A percentile compares a stretch with the other conserved stretches of the same genome.
Conservation (phyloP, 495 filamentous ascomycete genomes). For the Copromyces sp. region DNA sequence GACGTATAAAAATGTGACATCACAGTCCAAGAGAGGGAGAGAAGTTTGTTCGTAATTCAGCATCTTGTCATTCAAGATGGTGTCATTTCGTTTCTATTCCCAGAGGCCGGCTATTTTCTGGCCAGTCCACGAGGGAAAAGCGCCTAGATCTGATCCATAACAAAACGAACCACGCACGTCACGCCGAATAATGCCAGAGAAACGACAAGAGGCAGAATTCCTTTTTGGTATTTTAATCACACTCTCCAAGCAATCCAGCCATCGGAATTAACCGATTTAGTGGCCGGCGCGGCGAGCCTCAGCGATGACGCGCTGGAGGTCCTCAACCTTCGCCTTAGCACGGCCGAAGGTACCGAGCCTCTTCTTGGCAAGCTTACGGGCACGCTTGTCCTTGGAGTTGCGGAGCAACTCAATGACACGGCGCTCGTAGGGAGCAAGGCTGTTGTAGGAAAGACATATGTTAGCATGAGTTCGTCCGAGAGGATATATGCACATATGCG, state of each 20-base stretch:
- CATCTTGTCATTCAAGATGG: conserved; percentile 7
- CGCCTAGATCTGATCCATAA: conserved; percentile 3
- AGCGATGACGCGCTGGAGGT: conserved; percentile 93
- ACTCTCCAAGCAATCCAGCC: background rate
- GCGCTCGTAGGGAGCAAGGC: conserved; percentile 90
- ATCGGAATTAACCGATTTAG: conserved; percentile 39
- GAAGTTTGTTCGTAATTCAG: background rate
- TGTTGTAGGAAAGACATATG: conserved; percentile 10
- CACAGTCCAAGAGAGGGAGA: background rate
- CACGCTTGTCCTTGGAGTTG: conserved; percentile 99
- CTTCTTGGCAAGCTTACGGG: conserved; percentile 98
- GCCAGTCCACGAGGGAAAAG: background rate
- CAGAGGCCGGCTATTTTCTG: conserved; percentile 7
- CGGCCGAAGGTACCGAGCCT: conserved; percentile 95
- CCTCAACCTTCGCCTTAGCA: conserved; percentile 98
- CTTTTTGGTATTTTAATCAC: conserved; percentile 4
- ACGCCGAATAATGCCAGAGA: conserved; percentile 11
- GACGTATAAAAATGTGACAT: background rate
- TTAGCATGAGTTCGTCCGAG: conserved; percentile 5
- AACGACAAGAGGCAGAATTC: conserved; percentile 14
- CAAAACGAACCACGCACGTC: conserved; percentile 2
- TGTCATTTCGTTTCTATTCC: conserved; percentile 4
- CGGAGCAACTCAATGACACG: conserved; percentile 97
- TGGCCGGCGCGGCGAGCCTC: conserved; percentile 77
- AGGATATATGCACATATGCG: background rate